Conservation (phyloP, 441 rosid species). For the Aquilaria agallochum region DNA sequence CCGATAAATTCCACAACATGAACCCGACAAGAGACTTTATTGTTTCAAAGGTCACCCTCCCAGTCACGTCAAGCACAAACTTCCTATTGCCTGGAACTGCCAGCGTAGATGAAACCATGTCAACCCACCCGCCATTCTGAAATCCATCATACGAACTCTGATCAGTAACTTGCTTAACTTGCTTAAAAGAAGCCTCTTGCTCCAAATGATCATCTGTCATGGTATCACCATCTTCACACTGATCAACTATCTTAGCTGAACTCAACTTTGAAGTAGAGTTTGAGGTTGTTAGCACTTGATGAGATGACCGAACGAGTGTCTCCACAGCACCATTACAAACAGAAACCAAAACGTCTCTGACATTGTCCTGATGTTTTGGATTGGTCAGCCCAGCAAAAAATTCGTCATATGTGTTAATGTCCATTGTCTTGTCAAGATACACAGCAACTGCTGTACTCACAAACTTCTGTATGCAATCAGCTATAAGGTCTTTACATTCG, state of each 20-base stretch:
- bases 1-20: constrained; percentile 53
- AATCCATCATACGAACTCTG: constrained; percentile 25
- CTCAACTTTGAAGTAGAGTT: constrained; percentile 18
- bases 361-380: constrained; percentile 61
- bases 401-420: constrained; percentile 74
- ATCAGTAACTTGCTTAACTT: constrained; percentile 14
- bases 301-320: constrained; percentile 75
- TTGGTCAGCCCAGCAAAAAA: constrained; percentile 78
- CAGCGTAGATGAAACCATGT: constrained; percentile 51
- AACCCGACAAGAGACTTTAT: constrained; percentile 55
- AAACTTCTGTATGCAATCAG: constrained; percentile 76
- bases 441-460: constrained; percentile 74
- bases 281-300: constrained; percentile 53
- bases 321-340: constrained; percentile 72
- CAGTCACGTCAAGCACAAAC: constrained; percentile 90
- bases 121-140: constrained; percentile 49
- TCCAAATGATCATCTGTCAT: constrained; percentile 15
- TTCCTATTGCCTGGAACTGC: constrained; percentile 71
- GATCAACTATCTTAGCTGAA: constrained; percentile 27
- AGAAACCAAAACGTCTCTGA: constrained; percentile 67
- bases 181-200: constrained; percentile 19
- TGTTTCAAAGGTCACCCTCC: constrained; percentile 80
- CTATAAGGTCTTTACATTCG: constrained; percentile 59
- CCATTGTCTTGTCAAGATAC: constrained; percentile 82
- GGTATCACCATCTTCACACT: constrained; percentile 17